A percentile compares a stretch with the other conserved stretches of the same genome.
Conservation (phyloP, 139 green algal species). For the Gonium pectorale region DNA sequence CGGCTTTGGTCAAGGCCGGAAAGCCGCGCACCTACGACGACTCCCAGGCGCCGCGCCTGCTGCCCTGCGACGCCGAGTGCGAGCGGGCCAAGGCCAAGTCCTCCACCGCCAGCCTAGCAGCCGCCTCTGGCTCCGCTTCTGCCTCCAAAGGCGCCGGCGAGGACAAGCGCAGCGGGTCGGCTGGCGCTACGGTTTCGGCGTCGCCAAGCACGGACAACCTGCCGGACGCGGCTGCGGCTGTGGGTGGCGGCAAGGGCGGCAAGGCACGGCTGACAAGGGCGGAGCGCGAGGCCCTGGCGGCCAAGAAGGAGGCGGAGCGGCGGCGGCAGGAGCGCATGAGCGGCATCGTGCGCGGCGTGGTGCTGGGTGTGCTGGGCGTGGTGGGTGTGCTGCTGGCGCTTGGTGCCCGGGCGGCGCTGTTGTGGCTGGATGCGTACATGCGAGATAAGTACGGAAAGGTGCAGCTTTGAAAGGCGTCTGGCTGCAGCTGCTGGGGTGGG, state of each 20-base stretch:
- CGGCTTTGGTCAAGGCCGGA: conserved; percentile 49
- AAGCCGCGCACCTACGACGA: conserved; percentile 55
- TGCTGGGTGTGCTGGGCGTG: conserved; percentile 35
- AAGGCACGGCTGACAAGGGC: conserved; percentile 42
- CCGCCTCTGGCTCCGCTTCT: not conserved
- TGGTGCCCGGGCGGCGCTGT: not conserved
- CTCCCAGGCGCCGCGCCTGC: conserved; percentile 59
- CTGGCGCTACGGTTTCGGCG: not conserved
- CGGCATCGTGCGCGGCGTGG: not conserved
- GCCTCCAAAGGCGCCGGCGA: not conserved
- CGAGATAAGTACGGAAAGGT: too few species aligned
- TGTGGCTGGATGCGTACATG: not conserved
- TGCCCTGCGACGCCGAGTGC: conserved; percentile 73
- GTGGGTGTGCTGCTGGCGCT: conserved; percentile 15
- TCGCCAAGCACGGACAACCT: not conserved
- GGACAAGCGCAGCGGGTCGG: not conserved
- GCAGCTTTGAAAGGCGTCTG: too few species aligned
- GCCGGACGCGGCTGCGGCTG: conserved; percentile 32
- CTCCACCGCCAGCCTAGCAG: not conserved
- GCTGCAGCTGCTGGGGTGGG: too few species aligned
- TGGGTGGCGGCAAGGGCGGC: not conserved
- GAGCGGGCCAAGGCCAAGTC: conserved; percentile 7
- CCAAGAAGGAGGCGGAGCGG: conserved; percentile 34
- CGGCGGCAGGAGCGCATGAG: conserved; percentile 22
- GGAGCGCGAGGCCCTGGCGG: conserved; percentile 54